Evolutionary conservation across 352 stramenopile genomes (phyloP).

Genomic region (Globisporangium paroecandrum): DNA sequence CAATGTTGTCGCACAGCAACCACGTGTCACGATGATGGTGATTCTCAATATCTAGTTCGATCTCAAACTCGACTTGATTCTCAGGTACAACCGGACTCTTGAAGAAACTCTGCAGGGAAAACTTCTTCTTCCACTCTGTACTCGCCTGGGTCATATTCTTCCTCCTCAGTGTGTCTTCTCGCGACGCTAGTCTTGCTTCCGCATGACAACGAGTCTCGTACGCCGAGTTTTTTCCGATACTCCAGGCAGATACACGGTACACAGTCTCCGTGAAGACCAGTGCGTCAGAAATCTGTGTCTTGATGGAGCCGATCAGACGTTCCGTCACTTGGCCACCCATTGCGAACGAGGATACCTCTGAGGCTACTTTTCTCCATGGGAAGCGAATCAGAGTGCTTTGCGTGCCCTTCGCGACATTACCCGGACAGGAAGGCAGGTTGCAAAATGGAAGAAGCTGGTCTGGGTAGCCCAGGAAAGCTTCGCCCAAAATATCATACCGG

Average conservation of each 20-base stretch:
- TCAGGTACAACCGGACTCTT: slow-evolving; percentile 54
- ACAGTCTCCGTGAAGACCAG: slow-evolving; percentile 71
- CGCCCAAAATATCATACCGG: slow-evolving; percentile 54
- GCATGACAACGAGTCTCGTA: slow-evolving; percentile 54
- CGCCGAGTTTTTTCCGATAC: slow-evolving; percentile 60
- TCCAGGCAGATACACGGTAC: slow-evolving; percentile 58
- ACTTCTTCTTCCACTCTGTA: slow-evolving; percentile 78
- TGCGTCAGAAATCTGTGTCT: slow-evolving; percentile 45
- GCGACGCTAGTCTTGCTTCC: slow-evolving; percentile 39
- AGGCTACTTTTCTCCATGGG: slow-evolving; percentile 50
- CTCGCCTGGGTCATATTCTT: slow-evolving; percentile 46
- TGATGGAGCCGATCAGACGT: slow-evolving; percentile 38
- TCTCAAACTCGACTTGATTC: slow-evolving; percentile 59
- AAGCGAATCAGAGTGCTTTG: slow-evolving; percentile 70
- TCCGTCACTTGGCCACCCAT: slow-evolving; percentile 26
- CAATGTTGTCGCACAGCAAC: slow-evolving; percentile 69
- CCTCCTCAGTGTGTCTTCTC: slow-evolving; percentile 36
- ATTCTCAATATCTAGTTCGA: slow-evolving; percentile 69
- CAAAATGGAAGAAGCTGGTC: slow-evolving; percentile 75
- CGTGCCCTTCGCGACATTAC: slow-evolving; percentile 46
- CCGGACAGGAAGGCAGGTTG: slow-evolving; percentile 54
- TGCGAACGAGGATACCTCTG: slow-evolving; percentile 36
- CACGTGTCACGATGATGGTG: slow-evolving; percentile 43
- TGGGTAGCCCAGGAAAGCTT: slow-evolving; percentile 66
- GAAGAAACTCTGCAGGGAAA: slow-evolving; percentile 75